Evolutionary conservation across 768 basidiomycete genomes (phyloP).

Genomic region (Leccinum rimulosum): DNA sequence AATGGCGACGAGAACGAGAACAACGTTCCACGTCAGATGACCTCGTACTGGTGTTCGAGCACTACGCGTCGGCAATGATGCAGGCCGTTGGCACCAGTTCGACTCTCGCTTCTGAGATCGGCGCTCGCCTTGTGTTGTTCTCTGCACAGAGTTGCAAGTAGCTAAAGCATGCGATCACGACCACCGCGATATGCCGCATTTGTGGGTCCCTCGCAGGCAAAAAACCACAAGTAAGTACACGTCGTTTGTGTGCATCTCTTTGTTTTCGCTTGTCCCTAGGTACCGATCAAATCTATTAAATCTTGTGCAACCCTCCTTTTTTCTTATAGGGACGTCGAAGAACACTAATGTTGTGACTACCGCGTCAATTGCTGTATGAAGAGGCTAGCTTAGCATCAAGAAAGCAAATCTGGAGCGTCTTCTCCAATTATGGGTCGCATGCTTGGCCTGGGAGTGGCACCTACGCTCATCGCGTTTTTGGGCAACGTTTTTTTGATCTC

Average conservation of each 20-base stretch:
- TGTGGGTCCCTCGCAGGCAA: neutral
- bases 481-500: neutral
- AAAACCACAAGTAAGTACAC: too few species aligned
- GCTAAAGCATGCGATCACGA: neutral
- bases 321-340: neutral
- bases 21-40: neutral
- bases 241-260: neutral
- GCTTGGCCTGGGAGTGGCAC: neutral
- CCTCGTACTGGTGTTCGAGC: neutral
- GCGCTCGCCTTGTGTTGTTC: neutral
- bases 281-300: slow-evolving; percentile 3
- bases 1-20: neutral
- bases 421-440: neutral
- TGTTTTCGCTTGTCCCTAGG: neutral
- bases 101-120: neutral
- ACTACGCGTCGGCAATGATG: slow-evolving; percentile 2
- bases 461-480: neutral
- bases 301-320: neutral
- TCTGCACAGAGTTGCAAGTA: neutral
- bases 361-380: neutral
- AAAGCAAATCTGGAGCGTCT: neutral
- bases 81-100: neutral
- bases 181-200: neutral
- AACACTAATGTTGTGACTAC: neutral
- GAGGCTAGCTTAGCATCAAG: neutral